Base-by-base conservation (phyloP, 768 basidiomycete genomes). In the Boletus rubescentipes region DNA sequence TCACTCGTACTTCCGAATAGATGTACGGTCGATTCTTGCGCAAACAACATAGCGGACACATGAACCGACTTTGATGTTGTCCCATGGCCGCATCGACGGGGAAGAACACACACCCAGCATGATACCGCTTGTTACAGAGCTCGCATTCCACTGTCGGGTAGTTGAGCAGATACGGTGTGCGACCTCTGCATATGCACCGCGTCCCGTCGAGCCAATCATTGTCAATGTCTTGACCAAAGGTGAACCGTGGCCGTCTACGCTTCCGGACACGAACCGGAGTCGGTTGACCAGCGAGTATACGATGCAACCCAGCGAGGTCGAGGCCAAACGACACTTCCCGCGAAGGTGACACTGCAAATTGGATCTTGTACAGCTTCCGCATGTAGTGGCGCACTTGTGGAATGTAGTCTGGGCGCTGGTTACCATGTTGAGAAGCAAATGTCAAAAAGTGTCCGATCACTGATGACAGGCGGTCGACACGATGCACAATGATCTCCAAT, bases 351-450 rank as follows among this genome's bases (percentile, higher is more conserved):
- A 93, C 86, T n/a, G 87, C 85, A 64, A 93, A 92, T 70, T 92
- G 91, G 48, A 93, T 89, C 73, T 85, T 87, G 77, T 86, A 93
- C 15, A 93, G 74, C 72, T 93, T 93, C 60, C 91, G 86, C 89
- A 93, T 91, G 67, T 87, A 93, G 68, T 93, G 91, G 31, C 91
- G 83, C 12, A 92, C 89, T 68, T 91, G 91, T 15, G 86, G 80
- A 37, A 93, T 85, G 61, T 86, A 87, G 51, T 89, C 87, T 4
- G 77, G 73, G n/a, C 84, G 82, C 64, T 90, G 90, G 55, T 91
- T 87, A 34, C 78, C 77, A 31, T 81, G 77, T 61, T 84, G 80
- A 1, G 84, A 82, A 14, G 86, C 87, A 61, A 81, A 91, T 3
- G 86, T 77, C 50, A 92, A 70, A 72, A 93, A 93, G 67, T 89